phyloP scores from a whole-genome alignment of 2,329 filamentous ascomycete species.

The Aspergillus pseudotamarii region DNA sequence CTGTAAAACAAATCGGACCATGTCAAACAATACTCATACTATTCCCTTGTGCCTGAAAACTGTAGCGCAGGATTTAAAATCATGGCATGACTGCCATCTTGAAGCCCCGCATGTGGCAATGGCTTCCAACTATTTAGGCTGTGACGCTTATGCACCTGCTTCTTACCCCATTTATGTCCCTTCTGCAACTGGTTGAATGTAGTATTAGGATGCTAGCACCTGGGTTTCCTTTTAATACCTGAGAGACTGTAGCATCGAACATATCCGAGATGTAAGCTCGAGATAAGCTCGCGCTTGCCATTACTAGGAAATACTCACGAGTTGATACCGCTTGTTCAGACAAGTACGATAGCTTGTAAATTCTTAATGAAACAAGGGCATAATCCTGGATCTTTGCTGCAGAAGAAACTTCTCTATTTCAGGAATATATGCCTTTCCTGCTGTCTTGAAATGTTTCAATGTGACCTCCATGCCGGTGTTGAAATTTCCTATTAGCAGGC shows the following conservation, averaged over 20 bases:
- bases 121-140: conserved; percentile 7
- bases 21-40: conserved; percentile 12
- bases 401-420: background rate
- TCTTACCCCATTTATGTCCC: background rate
- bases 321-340: background rate
- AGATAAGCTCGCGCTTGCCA: background rate
- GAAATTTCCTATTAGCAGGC: background rate
- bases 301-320: background rate
- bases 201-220: background rate
- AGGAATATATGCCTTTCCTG: background rate
- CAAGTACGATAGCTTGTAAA: background rate
- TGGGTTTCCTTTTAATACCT: conserved; percentile 6
- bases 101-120: conserved; percentile 16
- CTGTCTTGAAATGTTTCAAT: background rate
- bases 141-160: background rate
- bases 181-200: background rate
- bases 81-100: conserved; percentile 14
- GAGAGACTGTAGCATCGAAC: background rate
- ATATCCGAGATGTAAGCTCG: background rate
- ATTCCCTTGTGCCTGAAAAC: conserved; percentile 9
- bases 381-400: background rate
- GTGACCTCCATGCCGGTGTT: background rate
- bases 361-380: background rate
- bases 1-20: conserved; percentile 13
- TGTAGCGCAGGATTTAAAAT: conserved; percentile 9